Conservation (phyloP, 495 filamentous ascomycete genomes). For the Cladorrhinum samala region DNA sequence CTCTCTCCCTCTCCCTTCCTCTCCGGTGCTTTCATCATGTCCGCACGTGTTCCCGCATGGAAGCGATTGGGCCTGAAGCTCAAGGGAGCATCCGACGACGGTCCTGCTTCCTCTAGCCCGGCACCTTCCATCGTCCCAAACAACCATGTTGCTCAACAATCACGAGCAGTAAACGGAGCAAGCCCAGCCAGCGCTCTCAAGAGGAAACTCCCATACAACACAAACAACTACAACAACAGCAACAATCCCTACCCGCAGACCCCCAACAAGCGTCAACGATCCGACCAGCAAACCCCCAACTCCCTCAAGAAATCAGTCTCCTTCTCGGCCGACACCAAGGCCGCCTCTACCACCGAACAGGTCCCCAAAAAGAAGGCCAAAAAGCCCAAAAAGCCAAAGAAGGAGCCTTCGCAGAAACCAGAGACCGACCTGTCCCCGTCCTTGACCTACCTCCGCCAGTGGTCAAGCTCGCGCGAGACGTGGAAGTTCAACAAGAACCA, state of each 20-base stretch:
- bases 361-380: constrained; percentile 18
- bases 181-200: constrained; percentile 31
- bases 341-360: constrained; percentile 20
- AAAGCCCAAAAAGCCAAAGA: constrained; percentile 32
- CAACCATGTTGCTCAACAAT: no score
- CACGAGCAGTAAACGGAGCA: constrained; percentile 17
- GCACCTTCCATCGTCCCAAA: constrained; percentile 10
- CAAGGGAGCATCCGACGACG: constrained; percentile 52
- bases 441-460: constrained; percentile 67
- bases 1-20: constrained; percentile 6
- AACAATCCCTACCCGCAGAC: constrained; percentile 24
- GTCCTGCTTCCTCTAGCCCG: constrained; percentile 33
- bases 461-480: constrained; percentile 53
- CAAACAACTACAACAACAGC: constrained; percentile 9
- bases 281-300: constrained; percentile 13
- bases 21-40: constrained; percentile 21
- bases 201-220: constrained; percentile 21
- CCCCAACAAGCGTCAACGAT: constrained; percentile 26
- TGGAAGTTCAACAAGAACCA: constrained; percentile 96
- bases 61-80: constrained; percentile 72
- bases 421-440: constrained; percentile 49
- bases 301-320: constrained; percentile 61
- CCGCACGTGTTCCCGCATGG: constrained; percentile 59
- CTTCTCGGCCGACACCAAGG: constrained; percentile 65
- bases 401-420: constrained; percentile 27